These are phyloP conservation scores for Mangifera indica DNA, from an alignment of 345 rosid genomes.

Conservation along the genomic window DNA sequence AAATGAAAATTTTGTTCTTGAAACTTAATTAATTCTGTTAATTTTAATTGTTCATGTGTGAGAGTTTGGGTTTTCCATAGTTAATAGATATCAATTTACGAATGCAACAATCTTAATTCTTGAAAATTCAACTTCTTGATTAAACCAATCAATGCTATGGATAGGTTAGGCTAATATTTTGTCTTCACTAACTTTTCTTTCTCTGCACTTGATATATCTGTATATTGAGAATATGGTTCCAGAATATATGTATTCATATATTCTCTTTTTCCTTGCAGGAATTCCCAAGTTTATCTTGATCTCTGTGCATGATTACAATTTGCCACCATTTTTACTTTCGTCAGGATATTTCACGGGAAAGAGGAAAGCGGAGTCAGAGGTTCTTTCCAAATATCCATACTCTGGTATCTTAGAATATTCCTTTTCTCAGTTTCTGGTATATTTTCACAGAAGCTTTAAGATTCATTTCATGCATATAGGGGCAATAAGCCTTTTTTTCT, in stretches of 20 bases:
- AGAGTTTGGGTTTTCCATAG: too few relatives aligned
- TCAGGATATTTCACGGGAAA: conserved; percentile 87
- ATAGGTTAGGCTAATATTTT: not conserved
- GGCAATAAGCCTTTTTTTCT: conserved; percentile 1
- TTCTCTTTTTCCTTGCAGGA: conserved; percentile 41
- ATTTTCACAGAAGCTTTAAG: not conserved
- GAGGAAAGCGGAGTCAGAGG: conserved; percentile 83
- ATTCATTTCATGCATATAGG: not conserved
- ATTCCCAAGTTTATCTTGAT: conserved; percentile 79
- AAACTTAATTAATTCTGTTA: too few relatives aligned
- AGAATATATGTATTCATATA: conserved; percentile 4
- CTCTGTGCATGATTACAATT: conserved; percentile 88
- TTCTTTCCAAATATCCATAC: conserved; percentile 78
- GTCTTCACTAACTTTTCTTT: not conserved
- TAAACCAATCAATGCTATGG: not conserved
- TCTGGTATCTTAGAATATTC: conserved; percentile 51
- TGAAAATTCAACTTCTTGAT: conserved; percentile 8
- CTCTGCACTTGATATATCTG: not conserved
- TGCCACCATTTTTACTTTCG: conserved; percentile 77
- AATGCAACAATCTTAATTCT: too few relatives aligned
- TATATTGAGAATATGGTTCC: not conserved
- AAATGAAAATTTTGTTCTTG: too few relatives aligned
- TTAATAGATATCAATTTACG: too few relatives aligned
- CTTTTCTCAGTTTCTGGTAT: not conserved
- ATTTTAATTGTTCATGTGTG: too few relatives aligned